A percentile compares a stretch with the other conserved stretches of the same genome.
Evolutionary conservation across 75 land plant genomes (phyloP).

Genomic region (Larix kaempferi): DNA sequence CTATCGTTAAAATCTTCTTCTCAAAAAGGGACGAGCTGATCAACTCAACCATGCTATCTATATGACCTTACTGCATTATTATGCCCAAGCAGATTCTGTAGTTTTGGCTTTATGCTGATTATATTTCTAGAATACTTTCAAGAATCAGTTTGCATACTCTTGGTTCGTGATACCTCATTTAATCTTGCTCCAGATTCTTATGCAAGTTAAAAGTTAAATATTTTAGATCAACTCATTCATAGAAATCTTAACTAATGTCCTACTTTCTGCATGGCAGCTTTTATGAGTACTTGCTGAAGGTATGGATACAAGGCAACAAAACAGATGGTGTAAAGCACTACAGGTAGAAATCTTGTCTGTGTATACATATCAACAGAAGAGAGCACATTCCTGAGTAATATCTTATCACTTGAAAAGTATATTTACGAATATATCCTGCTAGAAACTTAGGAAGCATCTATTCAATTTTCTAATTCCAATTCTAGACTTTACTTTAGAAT

Average conservation of each 20-base stretch:
- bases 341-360: slow-evolving; percentile 42
- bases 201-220: not conserved
- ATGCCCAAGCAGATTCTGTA: not conserved
- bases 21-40: not conserved
- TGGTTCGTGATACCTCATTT: not conserved
- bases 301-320: slow-evolving; percentile 95
- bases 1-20: not conserved
- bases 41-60: not conserved
- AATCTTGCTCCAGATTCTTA: not conserved
- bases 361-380: not conserved
- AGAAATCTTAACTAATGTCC: not conserved
- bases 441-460: not conserved
- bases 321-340: slow-evolving; percentile 78
- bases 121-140: not conserved
- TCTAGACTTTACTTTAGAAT: not conserved
- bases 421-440: not conserved
- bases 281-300: slow-evolving; percentile 96
- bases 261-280: slow-evolving; percentile 54
- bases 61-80: not conserved
- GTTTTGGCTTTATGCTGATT: not conserved
- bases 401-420: not conserved
- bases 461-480: not conserved
- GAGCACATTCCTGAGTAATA: not conserved
- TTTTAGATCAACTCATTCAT: not conserved
- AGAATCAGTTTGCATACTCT: too few species aligned